Percentiles rank a stretch among this genome's conserved stretches.
These are phyloP conservation scores for Pinus albicaulis DNA, from an alignment of 75 land plant genomes.

Conservation along the genomic window DNA sequence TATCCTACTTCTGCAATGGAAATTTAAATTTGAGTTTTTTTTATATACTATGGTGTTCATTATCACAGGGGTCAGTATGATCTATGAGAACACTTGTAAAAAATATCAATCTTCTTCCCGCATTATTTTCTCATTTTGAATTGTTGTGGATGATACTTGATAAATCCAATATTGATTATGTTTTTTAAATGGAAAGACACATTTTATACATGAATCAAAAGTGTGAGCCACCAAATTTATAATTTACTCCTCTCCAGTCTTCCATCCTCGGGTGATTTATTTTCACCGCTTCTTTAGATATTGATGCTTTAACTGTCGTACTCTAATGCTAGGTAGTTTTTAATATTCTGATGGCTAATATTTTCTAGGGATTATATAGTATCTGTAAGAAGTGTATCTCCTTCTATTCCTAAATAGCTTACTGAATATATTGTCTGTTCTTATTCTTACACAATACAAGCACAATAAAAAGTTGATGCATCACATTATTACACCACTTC, in stretches of 20 bases:
- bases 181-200: slow-evolving; percentile 93
- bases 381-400: slow-evolving; percentile 69
- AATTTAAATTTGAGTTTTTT: neutral
- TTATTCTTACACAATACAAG: slow-evolving; percentile 84
- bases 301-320: too few species aligned
- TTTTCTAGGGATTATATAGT: slow-evolving; percentile 84
- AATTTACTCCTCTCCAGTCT: slow-evolving; percentile 84
- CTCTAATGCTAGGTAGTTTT: neutral
- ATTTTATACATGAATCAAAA: slow-evolving; percentile 82
- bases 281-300: neutral
- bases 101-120: slow-evolving; percentile 97
- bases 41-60: neutral
- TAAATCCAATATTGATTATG: slow-evolving; percentile 90
- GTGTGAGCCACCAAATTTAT: slow-evolving; percentile 75
- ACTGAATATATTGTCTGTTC: too few species aligned
- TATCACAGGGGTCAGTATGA: too few species aligned
- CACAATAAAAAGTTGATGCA: slow-evolving; percentile 83
- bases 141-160: too few species aligned
- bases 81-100: slow-evolving; percentile 97
- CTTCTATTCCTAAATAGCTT: too few species aligned
- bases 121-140: slow-evolving; percentile 92
- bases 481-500: too few species aligned
- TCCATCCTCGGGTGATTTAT: slow-evolving; percentile 66
- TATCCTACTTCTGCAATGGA: too few species aligned
- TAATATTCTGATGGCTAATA: neutral